Evolutionary conservation across 2,329 filamentous ascomycete species (phyloP), one percentile per base, ranked within the genome.

Genomic region (Exophiala aquamarina): DNA sequence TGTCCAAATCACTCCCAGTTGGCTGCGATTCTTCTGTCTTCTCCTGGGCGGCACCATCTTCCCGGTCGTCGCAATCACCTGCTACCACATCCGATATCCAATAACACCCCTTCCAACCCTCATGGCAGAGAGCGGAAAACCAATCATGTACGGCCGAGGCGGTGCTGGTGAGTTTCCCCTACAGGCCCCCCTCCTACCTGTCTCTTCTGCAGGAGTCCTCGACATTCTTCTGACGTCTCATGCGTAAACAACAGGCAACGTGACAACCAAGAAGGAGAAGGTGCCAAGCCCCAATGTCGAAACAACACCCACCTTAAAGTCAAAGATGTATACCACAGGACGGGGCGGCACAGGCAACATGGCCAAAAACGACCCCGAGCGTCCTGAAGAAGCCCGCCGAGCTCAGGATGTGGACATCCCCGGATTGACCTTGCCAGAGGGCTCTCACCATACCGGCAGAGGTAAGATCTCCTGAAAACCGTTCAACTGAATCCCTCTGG

Each of bases 261-360:
- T 88, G 47, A 65, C 63, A 64, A 75, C 77, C 63, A 74, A 79
- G 56, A 67, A 72, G 48, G 65, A 72, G 54, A 69, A 74, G 14
- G 56, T 63, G 35, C 61, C 82, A 35, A 69, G 73, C 21, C 72
- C 81, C 41, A 71, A 79, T 55, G 87, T 92, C 62, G 81, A 95
- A 54, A 73, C 84, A 61, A 95, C 90, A 1, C 91, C 91, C 1
- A 86, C 82, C 10, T 81, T 97, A 64, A 95, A 94, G 72, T 80
- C 80, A 37, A 72, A 86, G n/a, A 76, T 88, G 56, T 90, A 92
- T 63, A 95, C 91, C 15, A 96, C 91, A 3, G 91, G 91, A 47
- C 87, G 91, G 41, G 91, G 91, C 46, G 91, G 91, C 52, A 84
- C 81, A 3, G 90, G 90, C 50, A 95, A 95, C 73, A 95, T 95